Evolutionary conservation across 176 grass and related monocot genomes (phyloP).

Genomic region (Cymbopogon citratus): DNA sequence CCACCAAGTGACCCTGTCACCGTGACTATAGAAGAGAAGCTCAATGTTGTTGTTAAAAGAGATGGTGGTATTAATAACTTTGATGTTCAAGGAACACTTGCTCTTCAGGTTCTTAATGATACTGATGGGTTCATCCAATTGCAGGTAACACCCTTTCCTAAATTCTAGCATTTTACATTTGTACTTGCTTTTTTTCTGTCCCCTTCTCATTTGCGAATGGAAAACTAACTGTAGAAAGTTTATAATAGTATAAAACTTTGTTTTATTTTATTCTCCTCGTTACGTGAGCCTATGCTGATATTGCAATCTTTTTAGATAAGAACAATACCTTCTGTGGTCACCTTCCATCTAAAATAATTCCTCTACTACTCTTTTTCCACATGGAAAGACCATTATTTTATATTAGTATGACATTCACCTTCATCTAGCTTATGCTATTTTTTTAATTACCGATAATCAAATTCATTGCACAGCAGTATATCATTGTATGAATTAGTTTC

Average conservation of each 20-base stretch:
- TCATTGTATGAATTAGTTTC: not conserved
- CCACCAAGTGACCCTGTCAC: slow-evolving; percentile 64
- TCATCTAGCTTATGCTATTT: not conserved
- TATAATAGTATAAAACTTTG: not conserved
- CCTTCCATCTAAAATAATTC: not conserved
- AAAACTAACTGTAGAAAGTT: not conserved
- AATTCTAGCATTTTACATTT: not conserved
- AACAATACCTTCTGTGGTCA: not conserved
- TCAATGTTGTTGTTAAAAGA: slow-evolving; percentile 64
- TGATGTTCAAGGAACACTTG: slow-evolving; percentile 80
- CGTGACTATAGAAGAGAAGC: slow-evolving; percentile 77
- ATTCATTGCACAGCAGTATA: not conserved
- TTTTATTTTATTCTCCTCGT: not conserved
- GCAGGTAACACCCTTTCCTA: slow-evolving; percentile 43
- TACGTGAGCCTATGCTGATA: not conserved
- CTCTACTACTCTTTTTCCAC: not conserved
- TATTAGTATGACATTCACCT: not conserved
- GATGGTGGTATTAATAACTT: slow-evolving; percentile 76
- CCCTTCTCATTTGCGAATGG: not conserved
- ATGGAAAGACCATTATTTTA: not conserved
- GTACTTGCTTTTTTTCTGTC: not conserved
- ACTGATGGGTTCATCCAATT: slow-evolving; percentile 79
- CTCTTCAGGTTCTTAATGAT: slow-evolving; percentile 78
- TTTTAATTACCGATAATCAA: not conserved
- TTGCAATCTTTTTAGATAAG: not conserved